Percentiles rank a stretch among this genome's conserved stretches.
Evolutionary conservation across 768 basidiomycete species (phyloP).

Genomic region (Tylopilus intermedius): DNA sequence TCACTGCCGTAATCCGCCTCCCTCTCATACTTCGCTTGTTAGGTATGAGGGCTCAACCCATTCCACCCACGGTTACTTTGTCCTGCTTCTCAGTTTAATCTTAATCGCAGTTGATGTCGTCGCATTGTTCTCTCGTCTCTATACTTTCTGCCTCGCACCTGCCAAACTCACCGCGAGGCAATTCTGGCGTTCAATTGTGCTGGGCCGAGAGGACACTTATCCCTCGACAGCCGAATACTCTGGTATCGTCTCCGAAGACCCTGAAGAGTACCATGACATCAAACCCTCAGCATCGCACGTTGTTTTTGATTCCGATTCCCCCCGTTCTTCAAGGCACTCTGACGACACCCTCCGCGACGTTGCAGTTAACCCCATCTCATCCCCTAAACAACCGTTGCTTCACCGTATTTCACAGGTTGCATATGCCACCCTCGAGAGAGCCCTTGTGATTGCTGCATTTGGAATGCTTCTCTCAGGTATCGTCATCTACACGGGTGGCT

Average conservation of each 20-base stretch:
- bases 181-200: slow-evolving; percentile 56
- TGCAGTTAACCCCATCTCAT: slow-evolving; percentile 16
- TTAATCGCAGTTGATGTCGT: slow-evolving; percentile 54
- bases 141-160: slow-evolving; percentile 42
- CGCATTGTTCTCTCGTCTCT: slow-evolving; percentile 45
- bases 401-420: slow-evolving; percentile 40
- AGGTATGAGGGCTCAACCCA: slow-evolving; percentile 73
- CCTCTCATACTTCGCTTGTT: slow-evolving; percentile 14
- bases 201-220: slow-evolving; percentile 40
- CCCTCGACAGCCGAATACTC: slow-evolving; percentile 44
- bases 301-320: slow-evolving; percentile 45
- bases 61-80: slow-evolving; percentile 55
- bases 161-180: slow-evolving; percentile 42
- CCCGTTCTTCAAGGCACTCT: slow-evolving; percentile 41
- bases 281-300: slow-evolving; percentile 36
- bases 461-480: slow-evolving; percentile 64
- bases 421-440: slow-evolving; percentile 56
- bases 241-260: slow-evolving; percentile 51
- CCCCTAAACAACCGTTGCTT: slow-evolving; percentile 25
- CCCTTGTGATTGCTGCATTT: slow-evolving; percentile 68
- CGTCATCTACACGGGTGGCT: slow-evolving; percentile 81
- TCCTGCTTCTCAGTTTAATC: slow-evolving; percentile 41
- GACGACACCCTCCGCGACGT: slow-evolving; percentile 53
- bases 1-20: slow-evolving; percentile 15
- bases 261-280: slow-evolving; percentile 51